A percentile compares a stretch with the other conserved stretches of the same genome.
Conservation (phyloP, 1,139 yeast genomes). For the Yamadazyma taylorii region DNA sequence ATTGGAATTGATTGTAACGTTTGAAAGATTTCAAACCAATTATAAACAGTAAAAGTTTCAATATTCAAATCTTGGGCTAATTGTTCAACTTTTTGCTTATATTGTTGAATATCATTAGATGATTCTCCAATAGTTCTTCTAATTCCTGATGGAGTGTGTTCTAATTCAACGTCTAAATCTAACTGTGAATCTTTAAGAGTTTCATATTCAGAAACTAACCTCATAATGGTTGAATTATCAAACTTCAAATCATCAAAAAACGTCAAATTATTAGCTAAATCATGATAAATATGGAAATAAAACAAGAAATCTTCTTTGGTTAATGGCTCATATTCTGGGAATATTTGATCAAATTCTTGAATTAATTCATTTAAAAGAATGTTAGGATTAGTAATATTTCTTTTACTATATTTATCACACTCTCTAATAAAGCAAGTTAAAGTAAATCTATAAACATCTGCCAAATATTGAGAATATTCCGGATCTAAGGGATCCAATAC, state of each 20-base stretch:
- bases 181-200: conserved; percentile 14
- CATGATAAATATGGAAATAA: conserved; percentile 30
- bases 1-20: conserved; percentile 32
- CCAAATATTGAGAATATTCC: conserved; percentile 19
- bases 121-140: conserved; percentile 1
- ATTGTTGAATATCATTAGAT: background rate
- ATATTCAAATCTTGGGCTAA: conserved; percentile 19
- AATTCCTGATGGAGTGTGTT: conserved; percentile 8
- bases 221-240: conserved; percentile 24
- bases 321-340: conserved; percentile 22
- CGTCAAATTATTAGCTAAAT: conserved; percentile 30
- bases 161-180: conserved; percentile 13
- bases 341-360: conserved; percentile 21
- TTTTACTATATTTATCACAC: conserved; percentile 18
- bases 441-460: conserved; percentile 23
- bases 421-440: conserved; percentile 28
- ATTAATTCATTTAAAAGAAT: conserved; percentile 17
- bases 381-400: conserved; percentile 20
- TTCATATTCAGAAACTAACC: conserved; percentile 23
- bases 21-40: conserved; percentile 36
- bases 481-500: conserved; percentile 22
- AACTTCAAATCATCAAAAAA: conserved; percentile 32
- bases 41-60: conserved; percentile 20
- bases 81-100: background rate
- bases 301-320: conserved; percentile 30